These are phyloP conservation scores for Croton laevigatus DNA, from an alignment of 441 rosid genomes.

Conservation along the genomic window DNA sequence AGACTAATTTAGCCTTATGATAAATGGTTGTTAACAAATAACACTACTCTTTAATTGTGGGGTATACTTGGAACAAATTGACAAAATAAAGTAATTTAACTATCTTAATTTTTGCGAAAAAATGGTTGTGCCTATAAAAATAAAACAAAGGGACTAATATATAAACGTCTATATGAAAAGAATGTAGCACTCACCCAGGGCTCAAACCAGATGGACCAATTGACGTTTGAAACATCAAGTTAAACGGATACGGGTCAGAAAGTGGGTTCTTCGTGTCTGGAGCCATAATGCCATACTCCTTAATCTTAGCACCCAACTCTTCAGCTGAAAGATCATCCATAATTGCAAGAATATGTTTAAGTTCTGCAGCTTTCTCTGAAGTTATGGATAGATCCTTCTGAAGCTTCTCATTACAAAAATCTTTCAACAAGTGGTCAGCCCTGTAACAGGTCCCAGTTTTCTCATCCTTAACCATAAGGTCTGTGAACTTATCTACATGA, in stretches of 20 bases:
- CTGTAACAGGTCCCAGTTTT: slow-evolving; percentile 68
- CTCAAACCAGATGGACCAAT: slow-evolving; percentile 70
- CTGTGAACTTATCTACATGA: slow-evolving; percentile 75
- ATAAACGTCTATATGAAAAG: background rate
- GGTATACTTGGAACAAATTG: too few species aligned
- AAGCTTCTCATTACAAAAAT: slow-evolving; percentile 66
- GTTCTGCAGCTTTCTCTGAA: slow-evolving; percentile 56
- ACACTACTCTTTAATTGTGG: too few species aligned
- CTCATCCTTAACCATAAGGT: slow-evolving; percentile 79
- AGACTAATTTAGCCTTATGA: too few species aligned
- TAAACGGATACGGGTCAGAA: slow-evolving; percentile 67
- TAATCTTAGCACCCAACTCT: slow-evolving; percentile 70
- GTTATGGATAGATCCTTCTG: slow-evolving; percentile 55
- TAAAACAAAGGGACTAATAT: too few species aligned
- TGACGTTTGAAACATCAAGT: slow-evolving; percentile 74
- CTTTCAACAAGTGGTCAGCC: slow-evolving; percentile 74
- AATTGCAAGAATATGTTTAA: slow-evolving; percentile 53
- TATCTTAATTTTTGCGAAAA: too few species aligned
- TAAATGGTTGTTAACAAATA: too few species aligned
- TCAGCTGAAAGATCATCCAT: slow-evolving; percentile 72
- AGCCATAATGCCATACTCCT: slow-evolving; percentile 63
- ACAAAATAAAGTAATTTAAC: too few species aligned
- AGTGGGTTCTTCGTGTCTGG: slow-evolving; percentile 64
- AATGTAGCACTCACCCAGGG: slow-evolving; percentile 45
- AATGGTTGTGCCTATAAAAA: too few species aligned